phyloP scores from a whole-genome alignment of 257 asterid species.

The Capsicum pubescens region DNA sequence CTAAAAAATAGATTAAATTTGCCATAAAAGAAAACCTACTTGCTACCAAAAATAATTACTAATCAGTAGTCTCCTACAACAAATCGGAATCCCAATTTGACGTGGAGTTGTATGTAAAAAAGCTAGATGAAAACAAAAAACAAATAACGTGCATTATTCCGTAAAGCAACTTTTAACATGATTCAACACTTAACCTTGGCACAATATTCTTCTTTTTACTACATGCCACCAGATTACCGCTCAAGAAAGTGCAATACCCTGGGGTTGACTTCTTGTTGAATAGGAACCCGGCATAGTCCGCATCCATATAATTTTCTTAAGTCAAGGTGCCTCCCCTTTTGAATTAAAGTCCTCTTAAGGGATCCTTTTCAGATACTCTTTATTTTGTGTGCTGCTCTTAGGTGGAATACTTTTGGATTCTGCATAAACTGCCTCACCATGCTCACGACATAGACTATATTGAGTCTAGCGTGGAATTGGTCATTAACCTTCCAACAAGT shows the following conservation, averaged over 20 bases:
- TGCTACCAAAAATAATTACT: too few species aligned
- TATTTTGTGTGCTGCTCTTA: constrained; percentile 10
- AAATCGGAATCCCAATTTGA: too few species aligned
- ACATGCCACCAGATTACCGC: not conserved
- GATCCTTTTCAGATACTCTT: not conserved
- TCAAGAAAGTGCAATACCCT: constrained; percentile 10
- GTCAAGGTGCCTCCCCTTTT: constrained; percentile 2
- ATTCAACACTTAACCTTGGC: constrained; percentile 3
- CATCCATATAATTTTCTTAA: not conserved
- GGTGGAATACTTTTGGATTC: not conserved
- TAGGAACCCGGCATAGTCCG: not conserved
- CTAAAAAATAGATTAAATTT: too few species aligned
- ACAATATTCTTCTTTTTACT: not conserved
- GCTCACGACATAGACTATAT: too few species aligned
- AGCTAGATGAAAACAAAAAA: too few species aligned
- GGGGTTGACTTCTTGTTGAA: not conserved
- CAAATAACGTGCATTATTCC: too few species aligned
- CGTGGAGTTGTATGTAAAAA: too few species aligned
- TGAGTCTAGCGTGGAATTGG: too few species aligned
- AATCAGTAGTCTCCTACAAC: too few species aligned
- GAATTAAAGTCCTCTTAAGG: not conserved
- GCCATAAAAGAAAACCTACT: too few species aligned
- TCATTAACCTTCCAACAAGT: not conserved
- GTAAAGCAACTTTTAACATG: too few species aligned
- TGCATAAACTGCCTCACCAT: too few species aligned